Percentiles rank a stretch among this genome's conserved stretches.
Evolutionary conservation across 257 asterid species (phyloP).

Genomic region (Jacaranda mimosifolia): DNA sequence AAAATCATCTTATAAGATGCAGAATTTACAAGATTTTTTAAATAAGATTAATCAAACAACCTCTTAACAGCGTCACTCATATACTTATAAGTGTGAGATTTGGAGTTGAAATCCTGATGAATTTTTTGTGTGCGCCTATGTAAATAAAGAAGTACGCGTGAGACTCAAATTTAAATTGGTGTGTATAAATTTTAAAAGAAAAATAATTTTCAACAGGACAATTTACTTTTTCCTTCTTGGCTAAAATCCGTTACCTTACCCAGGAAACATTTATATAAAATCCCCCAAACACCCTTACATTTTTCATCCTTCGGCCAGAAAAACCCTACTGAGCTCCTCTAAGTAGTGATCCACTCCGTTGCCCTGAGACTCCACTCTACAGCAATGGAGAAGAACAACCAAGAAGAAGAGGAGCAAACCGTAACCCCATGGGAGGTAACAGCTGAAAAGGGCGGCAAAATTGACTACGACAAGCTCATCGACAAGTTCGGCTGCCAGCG

Average conservation of each 20-base stretch:
- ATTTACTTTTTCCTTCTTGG: background rate
- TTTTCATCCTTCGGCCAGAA: background rate
- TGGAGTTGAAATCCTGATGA: no score
- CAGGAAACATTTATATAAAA: background rate
- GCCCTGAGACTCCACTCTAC: background rate
- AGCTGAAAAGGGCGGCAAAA: constrained; percentile 84
- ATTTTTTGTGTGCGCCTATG: no score
- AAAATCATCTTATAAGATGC: no score
- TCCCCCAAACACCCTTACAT: background rate
- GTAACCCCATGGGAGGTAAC: constrained; percentile 94
- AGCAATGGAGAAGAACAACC: constrained; percentile 45
- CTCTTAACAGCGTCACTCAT: no score
- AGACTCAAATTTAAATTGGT: no score
- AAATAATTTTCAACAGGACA: no score
- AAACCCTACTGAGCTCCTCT: constrained; percentile 24
- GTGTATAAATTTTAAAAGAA: no score
- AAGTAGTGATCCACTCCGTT: background rate
- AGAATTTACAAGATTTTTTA: no score
- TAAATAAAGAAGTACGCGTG: no score
- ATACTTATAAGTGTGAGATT: no score
- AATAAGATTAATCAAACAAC: no score
- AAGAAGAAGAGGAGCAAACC: constrained; percentile 64
- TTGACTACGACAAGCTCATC: constrained; percentile 90
- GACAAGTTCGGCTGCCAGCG: constrained; percentile 94
- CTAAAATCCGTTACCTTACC: no score